Conservation (phyloP, 2,329 filamentous ascomycete species). For the Aspergillus costaricaensis region DNA sequence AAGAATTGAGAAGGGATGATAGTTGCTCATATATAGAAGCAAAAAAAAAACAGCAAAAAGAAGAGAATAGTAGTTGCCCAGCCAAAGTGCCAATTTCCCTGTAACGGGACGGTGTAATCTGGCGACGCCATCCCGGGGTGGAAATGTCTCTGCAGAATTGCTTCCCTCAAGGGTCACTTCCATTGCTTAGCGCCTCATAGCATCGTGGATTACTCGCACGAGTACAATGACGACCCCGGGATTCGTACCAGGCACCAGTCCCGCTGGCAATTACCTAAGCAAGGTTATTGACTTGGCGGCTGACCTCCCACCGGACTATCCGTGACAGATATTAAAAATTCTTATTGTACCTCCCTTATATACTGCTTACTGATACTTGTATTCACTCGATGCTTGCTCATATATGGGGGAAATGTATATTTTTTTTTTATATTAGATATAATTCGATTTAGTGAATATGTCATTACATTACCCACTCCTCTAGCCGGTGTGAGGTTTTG, state of each 20-base stretch:
- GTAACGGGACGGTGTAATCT: constrained; percentile 53
- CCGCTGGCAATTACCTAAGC: constrained; percentile 40
- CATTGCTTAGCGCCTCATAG: constrained; percentile 57
- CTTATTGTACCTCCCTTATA: too few species aligned
- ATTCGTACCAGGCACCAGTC: constrained; percentile 58
- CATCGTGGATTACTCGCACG: constrained; percentile 59
- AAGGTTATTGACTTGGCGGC: constrained; percentile 40
- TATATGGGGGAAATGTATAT: too few species aligned
- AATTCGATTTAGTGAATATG: too few species aligned
- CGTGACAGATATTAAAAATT: constrained; percentile 39
- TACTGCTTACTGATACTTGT: too few species aligned
- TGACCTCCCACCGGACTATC: constrained; percentile 45
- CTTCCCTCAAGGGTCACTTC: constrained; percentile 59
- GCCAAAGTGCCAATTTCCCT: constrained; percentile 39
- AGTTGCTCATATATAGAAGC: background rate
- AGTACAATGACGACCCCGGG: constrained; percentile 56
- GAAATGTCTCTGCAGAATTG: constrained; percentile 60
- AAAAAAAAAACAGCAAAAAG: constrained; percentile 26
- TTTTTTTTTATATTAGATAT: too few species aligned
- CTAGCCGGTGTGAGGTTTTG: too few species aligned
- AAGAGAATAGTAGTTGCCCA: constrained; percentile 38
- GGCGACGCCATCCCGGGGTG: constrained; percentile 57
- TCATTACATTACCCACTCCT: too few species aligned
- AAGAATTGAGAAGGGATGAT: background rate
- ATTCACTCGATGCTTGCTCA: too few species aligned